A percentile compares a stretch with the other conserved stretches of the same genome.
Evolutionary conservation across 1,284 basidiomycete genomes (phyloP).

Genomic region (Pisolithus thermaeus): DNA sequence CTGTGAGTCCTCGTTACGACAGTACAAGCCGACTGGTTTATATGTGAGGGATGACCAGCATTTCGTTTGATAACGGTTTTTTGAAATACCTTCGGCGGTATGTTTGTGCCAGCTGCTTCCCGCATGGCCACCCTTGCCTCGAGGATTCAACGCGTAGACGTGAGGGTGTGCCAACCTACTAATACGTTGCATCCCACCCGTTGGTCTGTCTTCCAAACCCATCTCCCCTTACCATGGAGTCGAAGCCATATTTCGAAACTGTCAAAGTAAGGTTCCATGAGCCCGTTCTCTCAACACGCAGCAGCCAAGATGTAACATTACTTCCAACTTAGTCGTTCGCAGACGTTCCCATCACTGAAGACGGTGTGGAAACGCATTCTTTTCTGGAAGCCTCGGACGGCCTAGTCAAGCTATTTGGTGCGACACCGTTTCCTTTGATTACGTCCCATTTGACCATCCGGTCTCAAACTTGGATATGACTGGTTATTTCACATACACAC

Average conservation of each 20-base stretch:
- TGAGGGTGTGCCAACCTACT: not conserved
- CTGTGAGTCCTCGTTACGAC: no score
- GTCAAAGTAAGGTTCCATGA: constrained; percentile 48
- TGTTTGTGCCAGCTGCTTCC: constrained; percentile 4
- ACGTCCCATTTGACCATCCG: constrained; percentile 10
- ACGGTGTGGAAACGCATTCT: constrained; percentile 75
- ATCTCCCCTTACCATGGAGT: constrained; percentile 16
- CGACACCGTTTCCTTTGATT: constrained; percentile 20
- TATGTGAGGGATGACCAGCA: no score
- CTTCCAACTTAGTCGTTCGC: constrained; percentile 64
- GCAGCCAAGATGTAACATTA: constrained; percentile 1
- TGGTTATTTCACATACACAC: constrained; percentile 24
- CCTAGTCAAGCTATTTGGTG: constrained; percentile 87
- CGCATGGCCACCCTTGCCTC: constrained; percentile 21
- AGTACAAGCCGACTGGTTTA: no score
- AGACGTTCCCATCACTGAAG: constrained; percentile 73
- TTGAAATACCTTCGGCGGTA: not conserved
- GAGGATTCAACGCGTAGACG: constrained; percentile 18
- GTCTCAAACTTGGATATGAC: constrained; percentile 9
- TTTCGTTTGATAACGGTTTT: no score
- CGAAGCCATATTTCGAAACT: constrained; percentile 73
- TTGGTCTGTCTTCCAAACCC: constrained; percentile 1
- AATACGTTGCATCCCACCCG: not conserved
- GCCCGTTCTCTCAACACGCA: not conserved
- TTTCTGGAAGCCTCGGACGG: constrained; percentile 92